phyloP scores from a whole-genome alignment of 257 asterid genomes.

The Galeopsis tetrahit region DNA sequence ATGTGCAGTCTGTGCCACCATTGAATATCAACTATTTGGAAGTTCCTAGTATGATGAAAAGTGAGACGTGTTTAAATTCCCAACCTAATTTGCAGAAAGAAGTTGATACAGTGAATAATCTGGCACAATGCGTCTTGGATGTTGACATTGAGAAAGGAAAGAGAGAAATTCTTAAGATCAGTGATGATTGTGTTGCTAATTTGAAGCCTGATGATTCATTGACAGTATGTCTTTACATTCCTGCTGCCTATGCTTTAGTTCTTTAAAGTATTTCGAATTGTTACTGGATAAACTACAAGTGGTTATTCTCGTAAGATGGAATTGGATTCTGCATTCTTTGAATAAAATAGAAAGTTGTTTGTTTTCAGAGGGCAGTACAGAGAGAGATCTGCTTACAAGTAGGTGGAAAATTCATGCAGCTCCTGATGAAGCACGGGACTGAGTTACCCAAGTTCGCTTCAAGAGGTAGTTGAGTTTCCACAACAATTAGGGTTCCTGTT shows the following conservation, averaged over 20 bases:
- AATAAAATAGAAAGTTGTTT: constrained; percentile 19
- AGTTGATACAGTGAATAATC: constrained; percentile 49
- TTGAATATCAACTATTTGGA: constrained; percentile 35
- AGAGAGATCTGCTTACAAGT: constrained; percentile 69
- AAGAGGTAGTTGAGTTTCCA: constrained; percentile 60
- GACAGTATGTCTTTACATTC: constrained; percentile 51
- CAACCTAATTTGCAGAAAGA: constrained; percentile 50
- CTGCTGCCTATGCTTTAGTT: constrained; percentile 25
- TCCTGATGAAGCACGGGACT: constrained; percentile 64
- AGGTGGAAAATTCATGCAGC: constrained; percentile 84
- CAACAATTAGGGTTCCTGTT: constrained; percentile 21
- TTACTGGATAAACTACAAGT: constrained; percentile 22
- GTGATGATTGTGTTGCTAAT: constrained; percentile 47
- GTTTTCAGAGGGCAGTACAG: constrained; percentile 66
- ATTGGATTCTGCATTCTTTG: constrained; percentile 25
- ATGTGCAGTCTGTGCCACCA: constrained; percentile 36
- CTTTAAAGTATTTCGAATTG: constrained; percentile 9
- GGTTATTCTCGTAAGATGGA: constrained; percentile 20
- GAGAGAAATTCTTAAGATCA: constrained; percentile 49
- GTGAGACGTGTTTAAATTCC: constrained; percentile 46
- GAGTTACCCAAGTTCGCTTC: constrained; percentile 79
- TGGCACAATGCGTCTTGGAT: constrained; percentile 48
- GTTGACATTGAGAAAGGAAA: constrained; percentile 75
- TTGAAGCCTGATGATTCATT: constrained; percentile 62
- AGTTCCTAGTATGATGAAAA: constrained; percentile 49